phyloP scores from a whole-genome alignment of 495 filamentous ascomycete genomes.

The Penicilliopsis zonata region DNA sequence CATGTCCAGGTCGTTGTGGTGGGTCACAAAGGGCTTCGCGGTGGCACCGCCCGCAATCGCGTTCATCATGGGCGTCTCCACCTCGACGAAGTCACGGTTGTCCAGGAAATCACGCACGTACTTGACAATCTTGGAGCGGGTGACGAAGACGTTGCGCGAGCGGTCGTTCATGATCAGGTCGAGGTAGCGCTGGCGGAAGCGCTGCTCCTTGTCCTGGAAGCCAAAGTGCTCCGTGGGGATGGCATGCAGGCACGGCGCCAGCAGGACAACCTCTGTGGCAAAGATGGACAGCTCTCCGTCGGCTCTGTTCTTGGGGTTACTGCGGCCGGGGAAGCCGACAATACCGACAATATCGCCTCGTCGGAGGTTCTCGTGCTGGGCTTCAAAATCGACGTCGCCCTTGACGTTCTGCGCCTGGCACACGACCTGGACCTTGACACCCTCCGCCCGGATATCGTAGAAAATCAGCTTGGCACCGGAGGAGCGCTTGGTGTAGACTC shows the following conservation, averaged over 20 bases:
- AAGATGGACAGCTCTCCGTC: slow-evolving; percentile 92
- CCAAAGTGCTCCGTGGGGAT: slow-evolving; percentile 87
- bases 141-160: slow-evolving; percentile 68
- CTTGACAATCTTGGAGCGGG: slow-evolving; percentile 69
- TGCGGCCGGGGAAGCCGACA: slow-evolving; percentile 79
- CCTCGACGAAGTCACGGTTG: slow-evolving; percentile 72
- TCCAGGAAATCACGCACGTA: slow-evolving; percentile 86
- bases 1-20: slow-evolving; percentile 89
- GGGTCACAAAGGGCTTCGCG: slow-evolving; percentile 87
- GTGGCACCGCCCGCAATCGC: slow-evolving; percentile 91
- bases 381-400: slow-evolving; percentile 53
- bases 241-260: slow-evolving; percentile 88
- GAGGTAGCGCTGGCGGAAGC: slow-evolving; percentile 83
- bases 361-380: slow-evolving; percentile 82
- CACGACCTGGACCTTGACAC: slow-evolving; percentile 80
- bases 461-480: slow-evolving; percentile 81
- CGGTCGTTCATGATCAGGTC: slow-evolving; percentile 93
- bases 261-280: slow-evolving; percentile 68
- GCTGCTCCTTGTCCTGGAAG: slow-evolving; percentile 87
- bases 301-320: slow-evolving; percentile 74
- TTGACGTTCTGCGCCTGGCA: slow-evolving; percentile 67
- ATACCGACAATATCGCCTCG: slow-evolving; percentile 88
- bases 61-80: slow-evolving; percentile 98
- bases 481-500: slow-evolving; percentile 81
- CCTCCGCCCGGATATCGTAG: slow-evolving; percentile 82